Conservation (phyloP, 1,139 yeast genomes). For the Debaryomyces nepalensis region DNA sequence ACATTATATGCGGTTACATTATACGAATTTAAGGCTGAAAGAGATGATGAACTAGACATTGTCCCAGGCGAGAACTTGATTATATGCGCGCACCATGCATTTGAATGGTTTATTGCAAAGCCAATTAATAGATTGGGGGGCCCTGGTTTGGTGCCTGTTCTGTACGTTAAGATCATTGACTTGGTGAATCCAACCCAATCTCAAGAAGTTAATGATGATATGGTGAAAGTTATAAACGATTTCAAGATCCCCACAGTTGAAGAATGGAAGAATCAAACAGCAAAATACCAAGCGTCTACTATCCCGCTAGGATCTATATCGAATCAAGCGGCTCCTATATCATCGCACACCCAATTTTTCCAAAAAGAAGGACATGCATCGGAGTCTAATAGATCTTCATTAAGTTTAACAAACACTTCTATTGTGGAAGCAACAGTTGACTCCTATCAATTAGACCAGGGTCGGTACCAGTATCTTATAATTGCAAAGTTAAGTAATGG, state of each 20-base stretch:
- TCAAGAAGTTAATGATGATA: conserved; percentile 30
- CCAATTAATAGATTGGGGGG: conserved; percentile 96
- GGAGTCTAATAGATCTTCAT: conserved; percentile 39
- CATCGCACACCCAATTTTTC: conserved; percentile 47
- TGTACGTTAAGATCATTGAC: conserved; percentile 86
- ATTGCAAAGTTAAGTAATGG: conserved; percentile 74
- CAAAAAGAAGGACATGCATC: conserved; percentile 27
- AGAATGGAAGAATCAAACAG: conserved; percentile 92
- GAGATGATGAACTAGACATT: conserved; percentile 85
- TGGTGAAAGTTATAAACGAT: conserved; percentile 48
- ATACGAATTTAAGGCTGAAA: conserved; percentile 87
- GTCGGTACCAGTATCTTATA: conserved; percentile 87
- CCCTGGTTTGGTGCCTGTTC: conserved; percentile 93
- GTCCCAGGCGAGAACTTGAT: conserved; percentile 86
- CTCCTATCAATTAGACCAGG: conserved; percentile 79
- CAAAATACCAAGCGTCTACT: conserved; percentile 89
- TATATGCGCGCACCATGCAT: conserved; percentile 93
- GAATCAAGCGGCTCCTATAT: conserved; percentile 31
- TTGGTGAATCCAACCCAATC: conserved; percentile 53
- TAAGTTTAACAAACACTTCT: conserved; percentile 38
- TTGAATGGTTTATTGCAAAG: conserved; percentile 97
- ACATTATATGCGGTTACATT: conserved; percentile 55
- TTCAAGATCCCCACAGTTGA: conserved; percentile 88
- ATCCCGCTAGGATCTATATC: conserved; percentile 70
- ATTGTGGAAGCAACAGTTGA: conserved; percentile 75